Evolutionary conservation across 306 rosid species (phyloP).

Genomic region (Fragaria ananassa): DNA sequence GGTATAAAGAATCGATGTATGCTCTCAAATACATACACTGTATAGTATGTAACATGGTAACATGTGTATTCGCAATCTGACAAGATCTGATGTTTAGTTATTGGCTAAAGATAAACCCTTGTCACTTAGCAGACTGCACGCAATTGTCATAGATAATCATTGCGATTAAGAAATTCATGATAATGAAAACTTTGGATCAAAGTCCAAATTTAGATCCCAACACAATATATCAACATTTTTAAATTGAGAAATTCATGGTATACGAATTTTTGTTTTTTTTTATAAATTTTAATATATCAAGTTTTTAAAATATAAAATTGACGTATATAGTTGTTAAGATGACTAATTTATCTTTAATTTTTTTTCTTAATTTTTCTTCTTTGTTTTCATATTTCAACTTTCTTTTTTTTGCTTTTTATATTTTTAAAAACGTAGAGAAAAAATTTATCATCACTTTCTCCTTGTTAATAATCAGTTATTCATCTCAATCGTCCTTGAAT

Average conservation of each 20-base stretch:
- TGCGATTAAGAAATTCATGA: neutral
- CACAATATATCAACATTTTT: neutral
- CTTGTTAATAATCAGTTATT: too few species aligned
- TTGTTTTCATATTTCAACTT: too few species aligned
- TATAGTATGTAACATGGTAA: neutral
- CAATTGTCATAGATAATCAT: neutral
- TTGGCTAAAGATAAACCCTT: neutral
- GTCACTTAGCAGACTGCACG: neutral
- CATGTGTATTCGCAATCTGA: neutral
- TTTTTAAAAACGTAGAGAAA: too few species aligned
- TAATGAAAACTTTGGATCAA: neutral
- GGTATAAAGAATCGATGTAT: neutral
- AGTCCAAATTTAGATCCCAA: neutral
- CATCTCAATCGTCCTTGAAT: too few species aligned
- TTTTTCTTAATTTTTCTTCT: too few species aligned
- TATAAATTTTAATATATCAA: too few species aligned
- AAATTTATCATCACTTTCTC: too few species aligned
- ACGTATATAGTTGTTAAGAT: too few species aligned
- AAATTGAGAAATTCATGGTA: neutral
- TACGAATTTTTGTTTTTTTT: too few species aligned
- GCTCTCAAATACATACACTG: neutral
- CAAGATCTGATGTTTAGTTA: neutral
- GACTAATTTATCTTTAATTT: too few species aligned
- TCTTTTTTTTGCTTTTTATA: too few species aligned
- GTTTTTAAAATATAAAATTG: too few species aligned